Percentiles rank a stretch among this genome's conserved stretches.
These are phyloP conservation scores for Blastocystis sp. DNA, from an alignment of 352 stramenopile species.

Conservation along the genomic window DNA sequence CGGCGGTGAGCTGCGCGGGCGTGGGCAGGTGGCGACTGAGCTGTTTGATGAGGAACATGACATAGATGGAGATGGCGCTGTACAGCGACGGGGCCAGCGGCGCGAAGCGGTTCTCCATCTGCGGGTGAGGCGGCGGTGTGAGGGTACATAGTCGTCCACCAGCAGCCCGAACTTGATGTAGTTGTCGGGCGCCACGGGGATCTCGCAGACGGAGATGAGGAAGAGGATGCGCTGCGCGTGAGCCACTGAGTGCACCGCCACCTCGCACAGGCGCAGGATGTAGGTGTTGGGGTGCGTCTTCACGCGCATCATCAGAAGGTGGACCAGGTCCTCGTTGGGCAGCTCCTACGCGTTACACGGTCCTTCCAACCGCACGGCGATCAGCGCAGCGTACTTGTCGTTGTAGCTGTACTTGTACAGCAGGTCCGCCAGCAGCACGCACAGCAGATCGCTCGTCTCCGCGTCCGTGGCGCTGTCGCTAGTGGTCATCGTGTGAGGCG, in stretches of 20 bases:
- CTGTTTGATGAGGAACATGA: conserved; percentile 35
- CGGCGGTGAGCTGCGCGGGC: not conserved
- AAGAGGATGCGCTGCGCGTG: conserved; percentile 3
- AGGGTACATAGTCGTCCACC: conserved; percentile 15
- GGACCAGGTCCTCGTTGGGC: not conserved
- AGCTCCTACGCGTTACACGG: not conserved
- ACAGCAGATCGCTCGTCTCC: conserved; percentile 7
- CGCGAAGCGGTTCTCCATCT: conserved; percentile 34
- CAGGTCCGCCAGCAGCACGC: not conserved
- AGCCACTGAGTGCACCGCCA: not conserved
- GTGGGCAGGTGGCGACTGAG: not conserved
- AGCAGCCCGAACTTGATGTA: conserved; percentile 19
- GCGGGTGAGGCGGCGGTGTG: not conserved
- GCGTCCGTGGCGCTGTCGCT: not conserved
- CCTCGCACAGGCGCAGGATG: not conserved
- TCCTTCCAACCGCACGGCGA: not conserved
- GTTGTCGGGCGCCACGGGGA: conserved; percentile 28
- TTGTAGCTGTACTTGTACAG: conserved; percentile 43
- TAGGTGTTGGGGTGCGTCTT: not conserved
- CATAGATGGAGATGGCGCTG: conserved; percentile 3
- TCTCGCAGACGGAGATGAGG: conserved; percentile 20
- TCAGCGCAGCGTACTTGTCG: conserved; percentile 3
- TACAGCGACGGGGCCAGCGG: conserved; percentile 5
- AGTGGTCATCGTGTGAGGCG: not conserved
- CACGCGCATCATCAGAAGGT: not conserved